A percentile compares a stretch with the other conserved stretches of the same genome.
phyloP scores from a whole-genome alignment of 139 green algal genomes.

The Tetradesmus obliquus region DNA sequence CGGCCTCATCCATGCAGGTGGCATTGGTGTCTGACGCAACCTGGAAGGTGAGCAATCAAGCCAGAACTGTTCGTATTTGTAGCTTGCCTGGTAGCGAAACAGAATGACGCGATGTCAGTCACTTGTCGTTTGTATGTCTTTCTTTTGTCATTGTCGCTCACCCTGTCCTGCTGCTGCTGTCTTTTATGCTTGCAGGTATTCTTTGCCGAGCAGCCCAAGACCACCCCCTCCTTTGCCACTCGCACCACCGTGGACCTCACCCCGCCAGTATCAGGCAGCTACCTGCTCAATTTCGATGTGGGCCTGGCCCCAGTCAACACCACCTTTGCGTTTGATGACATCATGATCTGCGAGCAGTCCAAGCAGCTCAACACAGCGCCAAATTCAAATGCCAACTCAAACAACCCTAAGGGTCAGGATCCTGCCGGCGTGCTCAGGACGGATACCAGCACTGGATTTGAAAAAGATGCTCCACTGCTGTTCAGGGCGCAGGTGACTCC shows the following conservation, averaged over 20 bases:
- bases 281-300: conserved; percentile 35
- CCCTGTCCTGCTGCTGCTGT: not conserved
- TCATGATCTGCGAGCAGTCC: conserved; percentile 24
- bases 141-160: not conserved
- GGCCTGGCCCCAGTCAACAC: not conserved
- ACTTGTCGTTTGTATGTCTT: too few relatives aligned
- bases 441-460: conserved; percentile 12
- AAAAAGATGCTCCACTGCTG: not conserved
- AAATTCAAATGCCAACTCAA: not conserved
- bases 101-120: too few relatives aligned
- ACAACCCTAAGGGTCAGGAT: not conserved
- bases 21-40: not conserved
- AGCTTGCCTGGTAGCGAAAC: too few relatives aligned
- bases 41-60: not conserved
- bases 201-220: conserved; percentile 7
- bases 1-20: conserved; percentile 5
- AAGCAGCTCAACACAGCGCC: not conserved
- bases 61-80: not conserved
- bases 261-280: not conserved
- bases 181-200: not conserved
- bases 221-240: not conserved
- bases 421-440: not conserved
- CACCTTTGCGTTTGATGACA: conserved; percentile 29
- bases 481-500: not conserved
- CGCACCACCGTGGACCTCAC: not conserved